Evolutionary conservation across 164 flowering plant species (phyloP), one percentile per base, ranked within the genome.

Genomic region (Saururus chinensis): DNA sequence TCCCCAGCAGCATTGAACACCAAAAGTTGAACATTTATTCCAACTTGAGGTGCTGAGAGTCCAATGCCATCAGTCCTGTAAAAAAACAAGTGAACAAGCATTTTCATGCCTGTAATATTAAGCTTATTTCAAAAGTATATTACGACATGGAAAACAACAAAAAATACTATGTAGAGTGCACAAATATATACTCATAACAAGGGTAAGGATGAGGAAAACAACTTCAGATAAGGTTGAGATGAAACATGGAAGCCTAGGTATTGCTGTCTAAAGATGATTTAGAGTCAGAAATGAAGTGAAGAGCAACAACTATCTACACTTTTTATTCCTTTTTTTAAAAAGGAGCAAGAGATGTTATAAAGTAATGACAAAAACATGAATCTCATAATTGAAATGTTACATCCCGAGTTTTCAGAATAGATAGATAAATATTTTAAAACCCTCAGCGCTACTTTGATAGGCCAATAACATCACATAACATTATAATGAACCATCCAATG

Each of bases 31-130:
- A 95, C 88, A 76, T 91, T 95, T 9, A 88, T 68, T 65, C 99
- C 99, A 59, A 95, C 97, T 78, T 95, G 99, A n/a, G 97, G 97
- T 53, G 97, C 99, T 6, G 99, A 86, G 58, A 95, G 96, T 55
- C 99, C 99, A 71, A 88, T 82, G 10, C 99, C 99, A 79, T 95
- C 97, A 68, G 96, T 95, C 78, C 97, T 95, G 89, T 57, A 53
- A 65, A 87, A 76, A 77, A 77, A 55, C 57, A 77, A 81, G 72
- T 61, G 75, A 74, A 73, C 66, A 74, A 73, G 61, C 70, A 64
- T 71, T 66, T 63, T 76, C 66, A 67, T 53, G 71, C 78, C 76
- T 69, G 71, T 76, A 65, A 73, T 71, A 64, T 21, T 64, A 68
- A 60, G 57, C 45, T 42, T 71, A 42, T 23, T 73, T 49, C 22